Conservation (phyloP, 192 early-diverging fungal species). For the Backusella tuberculispora region DNA sequence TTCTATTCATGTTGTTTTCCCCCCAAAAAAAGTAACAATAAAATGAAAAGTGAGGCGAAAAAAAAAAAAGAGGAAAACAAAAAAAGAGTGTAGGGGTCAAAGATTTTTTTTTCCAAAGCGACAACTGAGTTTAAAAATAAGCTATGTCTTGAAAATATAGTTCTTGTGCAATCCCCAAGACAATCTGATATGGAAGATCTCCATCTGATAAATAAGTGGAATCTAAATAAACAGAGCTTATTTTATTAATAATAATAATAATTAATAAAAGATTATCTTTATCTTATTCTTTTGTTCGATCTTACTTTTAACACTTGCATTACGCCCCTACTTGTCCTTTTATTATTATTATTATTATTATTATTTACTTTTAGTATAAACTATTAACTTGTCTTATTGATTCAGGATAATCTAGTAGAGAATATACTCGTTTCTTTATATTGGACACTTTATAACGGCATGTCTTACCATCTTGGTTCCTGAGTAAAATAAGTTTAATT, state of each 20-base stretch:
- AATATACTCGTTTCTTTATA: too few relatives aligned
- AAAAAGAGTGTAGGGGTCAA: conserved; percentile 14
- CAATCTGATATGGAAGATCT: background rate
- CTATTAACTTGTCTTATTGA: too few relatives aligned
- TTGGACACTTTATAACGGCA: too few relatives aligned
- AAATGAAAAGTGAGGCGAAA: background rate
- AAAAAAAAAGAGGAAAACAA: background rate
- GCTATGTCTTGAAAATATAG: background rate
- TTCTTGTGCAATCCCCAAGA: background rate
- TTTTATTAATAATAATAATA: background rate
- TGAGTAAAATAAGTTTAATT: background rate
- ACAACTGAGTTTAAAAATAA: background rate
- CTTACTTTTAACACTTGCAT: too few relatives aligned
- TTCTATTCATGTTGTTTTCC: conserved; percentile 8
- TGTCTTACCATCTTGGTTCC: background rate
- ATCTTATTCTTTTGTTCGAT: too few relatives aligned
- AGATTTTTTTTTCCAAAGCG: background rate
- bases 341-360: too few relatives aligned
- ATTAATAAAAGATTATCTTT: too few relatives aligned
- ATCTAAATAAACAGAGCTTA: background rate
- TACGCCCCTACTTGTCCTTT: too few relatives aligned
- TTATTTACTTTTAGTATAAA: too few relatives aligned
- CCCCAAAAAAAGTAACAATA: background rate
- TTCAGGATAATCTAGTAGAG: too few relatives aligned
- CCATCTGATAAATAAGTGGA: background rate